These are phyloP conservation scores for Striga asiatica DNA, from an alignment of 257 asterid genomes.

Conservation along the genomic window DNA sequence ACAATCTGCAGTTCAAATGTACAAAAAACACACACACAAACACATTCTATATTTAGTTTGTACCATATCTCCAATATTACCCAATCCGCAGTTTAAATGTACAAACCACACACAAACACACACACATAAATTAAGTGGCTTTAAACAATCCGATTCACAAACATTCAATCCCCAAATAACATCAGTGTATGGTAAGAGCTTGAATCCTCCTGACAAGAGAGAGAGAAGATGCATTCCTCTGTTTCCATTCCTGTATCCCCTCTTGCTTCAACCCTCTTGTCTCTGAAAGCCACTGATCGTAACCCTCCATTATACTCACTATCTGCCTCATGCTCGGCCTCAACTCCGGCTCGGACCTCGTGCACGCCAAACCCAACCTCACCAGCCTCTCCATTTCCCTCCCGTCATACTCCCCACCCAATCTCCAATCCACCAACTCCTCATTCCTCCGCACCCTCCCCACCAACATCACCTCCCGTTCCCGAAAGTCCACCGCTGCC, in stretches of 20 bases:
- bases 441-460: constrained; percentile 39
- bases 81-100: no score
- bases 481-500: constrained; percentile 73
- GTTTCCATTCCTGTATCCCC: constrained; percentile 57
- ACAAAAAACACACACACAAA: no score
- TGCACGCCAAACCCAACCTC: constrained; percentile 69
- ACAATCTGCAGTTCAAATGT: no score
- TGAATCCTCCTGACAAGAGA: constrained; percentile 65
- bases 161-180: neutral
- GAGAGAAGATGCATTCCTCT: constrained; percentile 50
- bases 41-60: no score
- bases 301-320: constrained; percentile 69
- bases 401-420: constrained; percentile 46
- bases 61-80: no score
- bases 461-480: constrained; percentile 46
- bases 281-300: constrained; percentile 54
- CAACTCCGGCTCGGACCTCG: constrained; percentile 43
- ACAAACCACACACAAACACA: no score
- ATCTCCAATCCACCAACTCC: constrained; percentile 56
- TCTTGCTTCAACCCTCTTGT: constrained; percentile 33
- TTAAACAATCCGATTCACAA: no score
- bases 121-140: no score
- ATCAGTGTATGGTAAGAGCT: constrained; percentile 75
- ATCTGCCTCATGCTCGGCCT: constrained; percentile 88
- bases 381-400: constrained; percentile 58